These are phyloP conservation scores for Picea sitchensis DNA, from an alignment of 75 land plant genomes.

Conservation along the genomic window DNA sequence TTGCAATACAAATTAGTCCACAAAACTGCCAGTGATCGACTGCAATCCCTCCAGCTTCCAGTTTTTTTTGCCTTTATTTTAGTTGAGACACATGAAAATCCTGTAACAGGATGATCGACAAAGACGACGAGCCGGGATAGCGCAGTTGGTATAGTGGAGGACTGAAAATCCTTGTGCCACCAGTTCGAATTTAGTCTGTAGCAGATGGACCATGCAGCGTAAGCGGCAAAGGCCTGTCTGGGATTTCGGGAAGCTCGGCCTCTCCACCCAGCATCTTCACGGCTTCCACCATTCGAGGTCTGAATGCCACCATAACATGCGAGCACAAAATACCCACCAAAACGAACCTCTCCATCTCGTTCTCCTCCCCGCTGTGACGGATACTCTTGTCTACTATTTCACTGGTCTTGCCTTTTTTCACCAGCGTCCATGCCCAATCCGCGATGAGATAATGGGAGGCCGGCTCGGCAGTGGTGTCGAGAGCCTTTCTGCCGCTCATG, in stretches of 20 bases:
- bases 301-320: slow-evolving; percentile 16
- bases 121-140: no score
- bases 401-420: slow-evolving; percentile 15
- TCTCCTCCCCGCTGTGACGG: slow-evolving; percentile 4
- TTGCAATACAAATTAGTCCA: no score
- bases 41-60: no score
- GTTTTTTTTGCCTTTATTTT: no score
- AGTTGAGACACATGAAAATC: no score
- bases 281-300: slow-evolving; percentile 23
- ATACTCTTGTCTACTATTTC: slow-evolving; percentile 22
- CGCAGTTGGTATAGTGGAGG: no score
- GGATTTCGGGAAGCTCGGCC: slow-evolving; percentile 14
- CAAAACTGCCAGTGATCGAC: no score
- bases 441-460: slow-evolving; percentile 15
- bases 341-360: slow-evolving; percentile 32
- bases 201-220: not conserved
- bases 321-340: slow-evolving; percentile 38
- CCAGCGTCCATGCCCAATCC: slow-evolving; percentile 40
- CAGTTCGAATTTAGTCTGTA: no score
- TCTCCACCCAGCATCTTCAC: slow-evolving; percentile 28
- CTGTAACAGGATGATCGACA: no score
- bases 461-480: not conserved
- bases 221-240: slow-evolving; percentile 31
- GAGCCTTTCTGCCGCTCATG: slow-evolving; percentile 31
- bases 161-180: no score